Percentiles rank a stretch among this genome's conserved stretches.
Conservation (phyloP, 73 alveolate genomes). For the Paramecium biaurelia region DNA sequence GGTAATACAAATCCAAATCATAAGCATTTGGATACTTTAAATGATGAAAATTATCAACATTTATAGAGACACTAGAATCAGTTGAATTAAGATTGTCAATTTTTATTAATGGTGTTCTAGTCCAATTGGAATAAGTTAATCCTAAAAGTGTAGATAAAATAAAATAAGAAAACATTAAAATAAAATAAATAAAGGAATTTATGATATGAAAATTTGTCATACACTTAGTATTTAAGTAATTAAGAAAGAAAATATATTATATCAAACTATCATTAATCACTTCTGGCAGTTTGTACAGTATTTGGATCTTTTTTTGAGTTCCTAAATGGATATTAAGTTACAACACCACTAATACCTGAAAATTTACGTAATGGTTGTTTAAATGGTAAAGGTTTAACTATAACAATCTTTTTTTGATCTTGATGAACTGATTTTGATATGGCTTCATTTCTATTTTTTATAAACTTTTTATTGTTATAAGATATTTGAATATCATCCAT, state of each 20-base stretch:
- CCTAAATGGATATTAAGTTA: neutral
- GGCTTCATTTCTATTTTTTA: neutral
- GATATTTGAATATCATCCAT: neutral
- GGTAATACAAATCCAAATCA: neutral
- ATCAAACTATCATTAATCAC: neutral
- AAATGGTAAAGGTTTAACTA: neutral
- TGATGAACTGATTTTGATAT: neutral
- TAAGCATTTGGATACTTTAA: neutral
- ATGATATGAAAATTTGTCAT: neutral
- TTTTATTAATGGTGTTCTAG: constrained; percentile 5
- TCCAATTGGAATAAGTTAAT: neutral
- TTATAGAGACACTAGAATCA: neutral
- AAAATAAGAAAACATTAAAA: neutral
- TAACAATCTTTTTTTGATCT: neutral
- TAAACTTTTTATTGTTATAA: neutral
- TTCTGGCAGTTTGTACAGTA: neutral
- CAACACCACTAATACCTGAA: neutral
- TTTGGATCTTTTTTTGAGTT: neutral
- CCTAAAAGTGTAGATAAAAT: neutral
- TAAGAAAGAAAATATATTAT: neutral
- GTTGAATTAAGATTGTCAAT: neutral
- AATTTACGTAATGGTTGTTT: neutral
- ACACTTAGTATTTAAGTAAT: neutral
- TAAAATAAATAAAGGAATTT: neutral
- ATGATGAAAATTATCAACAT: neutral